Evolutionary conservation across 768 basidiomycete species (phyloP).

Genomic region (Boletus subcaerulescens): DNA sequence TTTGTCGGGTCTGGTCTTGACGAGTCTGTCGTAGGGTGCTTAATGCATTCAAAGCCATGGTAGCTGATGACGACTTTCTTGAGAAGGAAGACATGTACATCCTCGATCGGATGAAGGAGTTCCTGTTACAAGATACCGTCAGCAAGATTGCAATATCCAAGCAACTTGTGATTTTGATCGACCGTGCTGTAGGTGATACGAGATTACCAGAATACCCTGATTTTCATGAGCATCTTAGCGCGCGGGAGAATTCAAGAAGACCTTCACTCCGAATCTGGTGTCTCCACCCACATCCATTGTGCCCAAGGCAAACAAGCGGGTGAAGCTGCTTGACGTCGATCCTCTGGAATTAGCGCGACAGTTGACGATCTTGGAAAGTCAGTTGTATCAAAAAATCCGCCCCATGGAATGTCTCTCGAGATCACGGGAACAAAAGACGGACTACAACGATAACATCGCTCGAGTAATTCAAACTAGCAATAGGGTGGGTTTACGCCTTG

Average conservation of each 20-base stretch:
- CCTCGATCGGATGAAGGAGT: conserved; percentile 78
- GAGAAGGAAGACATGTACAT: conserved; percentile 86
- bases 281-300: conserved; percentile 72
- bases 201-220: not conserved
- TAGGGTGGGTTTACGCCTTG: conserved; percentile 46
- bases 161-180: conserved; percentile 68
- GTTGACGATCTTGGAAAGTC: conserved; percentile 86
- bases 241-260: conserved; percentile 57
- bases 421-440: conserved; percentile 72
- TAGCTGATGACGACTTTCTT: conserved; percentile 77
- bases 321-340: conserved; percentile 85
- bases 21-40: conserved; percentile 51
- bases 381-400: conserved; percentile 81
- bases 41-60: conserved; percentile 88
- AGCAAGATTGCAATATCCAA: conserved; percentile 68
- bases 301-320: conserved; percentile 66
- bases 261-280: conserved; percentile 51
- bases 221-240: conserved; percentile 33
- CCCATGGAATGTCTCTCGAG: conserved; percentile 88
- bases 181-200: conserved; percentile 64
- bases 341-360: conserved; percentile 89
- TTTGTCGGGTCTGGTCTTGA: conserved; percentile 1
- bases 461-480: conserved; percentile 87
- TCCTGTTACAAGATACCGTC: conserved; percentile 65
- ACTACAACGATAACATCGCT: conserved; percentile 79